Base-by-base conservation (phyloP, 2,329 filamentous ascomycete species). In the Penicillium brevicompactum region DNA sequence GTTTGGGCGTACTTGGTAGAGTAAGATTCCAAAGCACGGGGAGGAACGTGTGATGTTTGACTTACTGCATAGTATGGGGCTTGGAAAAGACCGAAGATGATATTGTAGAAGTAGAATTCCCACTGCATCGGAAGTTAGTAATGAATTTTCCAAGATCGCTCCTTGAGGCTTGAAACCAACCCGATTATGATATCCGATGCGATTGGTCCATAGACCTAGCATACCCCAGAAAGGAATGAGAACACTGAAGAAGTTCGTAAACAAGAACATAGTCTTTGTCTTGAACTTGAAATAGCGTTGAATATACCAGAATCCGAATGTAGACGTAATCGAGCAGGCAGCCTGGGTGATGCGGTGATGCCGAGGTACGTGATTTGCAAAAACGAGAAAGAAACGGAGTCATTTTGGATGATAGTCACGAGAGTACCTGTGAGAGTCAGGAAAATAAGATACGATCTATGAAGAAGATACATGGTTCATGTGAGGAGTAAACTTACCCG, bases 71-170 rank as follows among this genome's bases (percentile, higher is more conserved):
- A 77, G 50, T 77, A 76, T 5, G 74, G 74, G 1, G 75, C 75
- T 53, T 77, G 75, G 30, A 77, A 76, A 8, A 77, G 58, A 0
- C 74, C 74, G 43, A 77, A 77, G 1, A 77, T 55, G 31, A 76
- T 64, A 45, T 77, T 77, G 51, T 77, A 78, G 49, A 77, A 72
- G 59, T 74, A 76, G 52, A 78, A 77, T 22, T 77, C 75, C 70
- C 70, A 73, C 70, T 73, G 18, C 14, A 14, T 16, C 6, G 10
- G 8, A 27, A 37, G 43, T 64, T 31, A 63, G 51, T 34, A n/a
- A 11, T 30, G 10, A 21, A 22, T 27, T 4, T 31, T 21, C 14
- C 10, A 34, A 8, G 10, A 7, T 30, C 11, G 13, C 38, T 22
- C 7, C 3, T 13, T n/a, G 6, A 16, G 11, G 3, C 5, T 55